A percentile compares a stretch with the other conserved stretches of the same genome.
Conservation (phyloP, 2,329 filamentous ascomycete species). For the Dryadomyces quercivorus region DNA sequence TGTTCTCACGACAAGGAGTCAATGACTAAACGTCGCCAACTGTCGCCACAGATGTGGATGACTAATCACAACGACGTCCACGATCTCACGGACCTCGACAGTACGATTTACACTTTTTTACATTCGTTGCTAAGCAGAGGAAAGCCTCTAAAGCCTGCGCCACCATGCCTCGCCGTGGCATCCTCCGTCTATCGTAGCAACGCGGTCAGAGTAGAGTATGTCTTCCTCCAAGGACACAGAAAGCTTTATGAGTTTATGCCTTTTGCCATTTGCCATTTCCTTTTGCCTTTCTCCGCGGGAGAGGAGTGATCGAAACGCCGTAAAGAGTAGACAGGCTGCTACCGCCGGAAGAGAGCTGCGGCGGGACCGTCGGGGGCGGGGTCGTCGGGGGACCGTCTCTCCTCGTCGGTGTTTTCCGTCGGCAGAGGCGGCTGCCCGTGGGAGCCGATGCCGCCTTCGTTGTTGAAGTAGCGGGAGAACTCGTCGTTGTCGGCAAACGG, state of each 20-base stretch:
- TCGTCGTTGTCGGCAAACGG: conserved; percentile 79
- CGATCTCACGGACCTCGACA: too few species aligned
- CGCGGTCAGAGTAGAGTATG: background rate
- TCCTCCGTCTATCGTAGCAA: background rate
- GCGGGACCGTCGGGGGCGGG: conserved; percentile 1
- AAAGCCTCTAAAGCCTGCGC: background rate
- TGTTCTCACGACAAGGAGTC: too few species aligned
- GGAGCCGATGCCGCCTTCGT: conserved; percentile 31
- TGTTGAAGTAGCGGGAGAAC: conserved; percentile 88
- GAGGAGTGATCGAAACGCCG: too few species aligned
- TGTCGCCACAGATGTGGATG: too few species aligned
- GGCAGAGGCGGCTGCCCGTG: conserved; percentile 45
- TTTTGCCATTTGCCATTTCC: too few species aligned
- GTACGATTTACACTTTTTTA: background rate
- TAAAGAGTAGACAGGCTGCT: too few species aligned
- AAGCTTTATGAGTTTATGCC: too few species aligned
- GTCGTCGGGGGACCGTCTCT: background rate
- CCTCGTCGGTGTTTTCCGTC: conserved; percentile 18
- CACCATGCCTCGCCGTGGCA: background rate
- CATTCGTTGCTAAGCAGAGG: background rate
- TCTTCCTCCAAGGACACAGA: background rate
- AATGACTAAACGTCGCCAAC: too few species aligned
- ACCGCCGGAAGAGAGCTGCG: conserved; percentile 5
- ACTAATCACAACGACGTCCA: too few species aligned
- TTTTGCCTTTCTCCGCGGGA: too few species aligned